These are phyloP conservation scores for Uncinocarpus reesii DNA, from an alignment of 2,329 filamentous ascomycete genomes.

Conservation along the genomic window DNA sequence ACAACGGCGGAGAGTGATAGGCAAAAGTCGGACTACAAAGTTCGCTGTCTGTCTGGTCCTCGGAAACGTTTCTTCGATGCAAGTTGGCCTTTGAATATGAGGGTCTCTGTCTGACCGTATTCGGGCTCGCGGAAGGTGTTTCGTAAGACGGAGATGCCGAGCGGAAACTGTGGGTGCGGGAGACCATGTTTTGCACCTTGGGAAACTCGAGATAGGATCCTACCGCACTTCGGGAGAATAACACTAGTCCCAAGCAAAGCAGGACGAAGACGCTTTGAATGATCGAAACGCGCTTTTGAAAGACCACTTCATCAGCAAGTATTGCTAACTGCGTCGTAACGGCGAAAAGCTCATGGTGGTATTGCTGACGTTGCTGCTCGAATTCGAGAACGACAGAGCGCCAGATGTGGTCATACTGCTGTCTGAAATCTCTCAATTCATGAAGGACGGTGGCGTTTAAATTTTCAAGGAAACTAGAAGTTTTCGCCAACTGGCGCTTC, in stretches of 20 bases:
- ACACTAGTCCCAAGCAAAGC: slow-evolving; percentile 73
- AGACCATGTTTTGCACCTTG: slow-evolving; percentile 39
- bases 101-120: slow-evolving; percentile 21
- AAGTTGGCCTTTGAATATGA: slow-evolving; percentile 18
- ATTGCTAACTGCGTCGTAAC: slow-evolving; percentile 71
- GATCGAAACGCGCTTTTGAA: slow-evolving; percentile 82
- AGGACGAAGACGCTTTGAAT: slow-evolving; percentile 80
- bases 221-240: slow-evolving; percentile 52
- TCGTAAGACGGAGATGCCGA: slow-evolving; percentile 28
- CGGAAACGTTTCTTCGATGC: slow-evolving; percentile 1
- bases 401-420: slow-evolving; percentile 93
- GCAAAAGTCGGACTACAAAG: slow-evolving; percentile 25
- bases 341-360: slow-evolving; percentile 71
- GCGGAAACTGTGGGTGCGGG: slow-evolving; percentile 36
- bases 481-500: slow-evolving; percentile 74
- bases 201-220: slow-evolving; percentile 38
- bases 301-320: slow-evolving; percentile 81
- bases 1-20: slow-evolving; percentile 33
- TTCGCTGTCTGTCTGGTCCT: slow-evolving; percentile 12
- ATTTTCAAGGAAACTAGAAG: slow-evolving; percentile 66
- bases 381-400: slow-evolving; percentile 88
- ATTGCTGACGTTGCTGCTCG: slow-evolving; percentile 76
- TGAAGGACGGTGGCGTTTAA: slow-evolving; percentile 80
- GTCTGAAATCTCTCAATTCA: slow-evolving; percentile 66
- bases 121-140: slow-evolving; percentile 31